phyloP scores from a whole-genome alignment of 2,329 filamentous ascomycete genomes.

The Rhinocladiella similis region DNA sequence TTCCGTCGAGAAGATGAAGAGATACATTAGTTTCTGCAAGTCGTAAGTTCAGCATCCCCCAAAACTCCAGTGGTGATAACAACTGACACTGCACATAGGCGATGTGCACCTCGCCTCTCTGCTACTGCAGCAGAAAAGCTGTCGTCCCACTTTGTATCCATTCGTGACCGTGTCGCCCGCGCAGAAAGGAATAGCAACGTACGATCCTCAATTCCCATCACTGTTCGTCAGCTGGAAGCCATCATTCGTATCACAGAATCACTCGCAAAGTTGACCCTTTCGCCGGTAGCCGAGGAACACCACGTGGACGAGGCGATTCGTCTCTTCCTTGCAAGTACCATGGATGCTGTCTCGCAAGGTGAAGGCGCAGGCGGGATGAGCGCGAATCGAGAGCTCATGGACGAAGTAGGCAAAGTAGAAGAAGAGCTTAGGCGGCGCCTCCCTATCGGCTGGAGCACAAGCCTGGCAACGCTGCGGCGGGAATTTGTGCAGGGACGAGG shows the following conservation, averaged over 20 bases:
- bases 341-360: slow-evolving; percentile 95
- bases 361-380: slow-evolving; percentile 57
- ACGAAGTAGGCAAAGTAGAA: slow-evolving; percentile 84
- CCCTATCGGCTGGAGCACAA: slow-evolving; percentile 95
- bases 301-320: slow-evolving; percentile 98
- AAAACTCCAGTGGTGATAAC: background rate
- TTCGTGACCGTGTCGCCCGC: slow-evolving; percentile 88
- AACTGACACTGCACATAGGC: slow-evolving; percentile 49
- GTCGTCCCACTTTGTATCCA: slow-evolving; percentile 94
- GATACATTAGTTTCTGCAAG: slow-evolving; percentile 96
- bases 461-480: slow-evolving; percentile 76
- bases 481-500: slow-evolving; percentile 93
- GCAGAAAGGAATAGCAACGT: slow-evolving; percentile 87
- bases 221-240: slow-evolving; percentile 92
- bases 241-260: slow-evolving; percentile 97
- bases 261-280: slow-evolving; percentile 85
- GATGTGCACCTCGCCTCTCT: slow-evolving; percentile 88
- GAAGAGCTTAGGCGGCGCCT: slow-evolving; percentile 82
- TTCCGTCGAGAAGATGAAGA: slow-evolving; percentile 92
- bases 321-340: slow-evolving; percentile 91
- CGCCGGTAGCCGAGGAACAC: slow-evolving; percentile 79
- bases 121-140: slow-evolving; percentile 92
- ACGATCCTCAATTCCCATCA: slow-evolving; percentile 93
- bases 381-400: slow-evolving; percentile 83
- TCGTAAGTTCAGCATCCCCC: slow-evolving; percentile 59